Evolutionary conservation across 2,329 filamentous ascomycete genomes (phyloP), one percentile per base, ranked within the genome.

Genomic region (Stemphylium beticola): DNA sequence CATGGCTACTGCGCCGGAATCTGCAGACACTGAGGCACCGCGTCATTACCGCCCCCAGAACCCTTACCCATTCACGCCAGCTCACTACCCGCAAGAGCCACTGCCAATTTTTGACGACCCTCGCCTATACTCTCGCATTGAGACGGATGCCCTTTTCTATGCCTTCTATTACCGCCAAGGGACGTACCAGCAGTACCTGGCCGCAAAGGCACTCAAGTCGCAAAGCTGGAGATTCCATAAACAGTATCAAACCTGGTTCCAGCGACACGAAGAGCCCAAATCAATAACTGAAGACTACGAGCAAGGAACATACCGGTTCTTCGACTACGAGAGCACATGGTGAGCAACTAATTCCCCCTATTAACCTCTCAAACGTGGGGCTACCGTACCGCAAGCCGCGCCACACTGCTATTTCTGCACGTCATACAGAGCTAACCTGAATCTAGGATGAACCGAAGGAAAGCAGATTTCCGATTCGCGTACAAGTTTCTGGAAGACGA

Each of bases 141-240:
- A 99, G 69, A 92, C 93, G 0, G 95, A 99, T 72, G 96, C 93
- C 26, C 82, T 99, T 9, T 99, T 99, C 78, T 99, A 99, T 78
- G 90, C 96, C 40, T 99, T 99, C 78, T 99, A 99, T 82, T 99
- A 99, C 81, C 92, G 93, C 66, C 95, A 99, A 77, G 92, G 92
- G 22, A 93, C 92, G 1, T 93, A 96, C 66, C 93, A 98, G 75
- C 95, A 99, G 74, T 97, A 93, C 72, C 83, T 98, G 55, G 92
- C 95, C 1, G 95, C 95, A 12, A 96, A 96, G 77, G 92, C 95
- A n/a, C 81, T 99, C 47, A 99, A 99, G 79, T 91, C 93, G 64
- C 95, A 99, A 77, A 97, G 93, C 77, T 99, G 95, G 95, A 86
- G 95, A 52, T 99, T 99, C 76, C 95, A 99, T 79, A 99, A 99